Percentiles rank a stretch among this genome's conserved stretches.
phyloP scores from a whole-genome alignment of 306 rosid species.

The Fagus sylvatica region DNA sequence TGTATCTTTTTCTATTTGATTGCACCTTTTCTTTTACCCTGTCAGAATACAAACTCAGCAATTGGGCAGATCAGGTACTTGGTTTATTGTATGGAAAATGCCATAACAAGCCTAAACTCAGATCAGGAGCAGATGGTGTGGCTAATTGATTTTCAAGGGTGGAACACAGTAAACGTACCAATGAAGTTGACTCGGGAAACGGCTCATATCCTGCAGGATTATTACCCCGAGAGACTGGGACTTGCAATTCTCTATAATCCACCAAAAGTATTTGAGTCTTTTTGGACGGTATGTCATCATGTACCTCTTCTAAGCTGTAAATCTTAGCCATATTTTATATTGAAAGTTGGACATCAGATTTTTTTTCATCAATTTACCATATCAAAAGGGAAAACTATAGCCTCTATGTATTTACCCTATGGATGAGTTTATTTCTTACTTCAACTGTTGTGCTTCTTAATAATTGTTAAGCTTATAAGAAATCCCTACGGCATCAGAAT shows the following conservation, averaged over 20 bases:
- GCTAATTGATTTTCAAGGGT: constrained; percentile 76
- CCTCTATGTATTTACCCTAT: not conserved
- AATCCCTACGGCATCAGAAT: not conserved
- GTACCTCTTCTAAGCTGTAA: not conserved
- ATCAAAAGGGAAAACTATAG: not conserved
- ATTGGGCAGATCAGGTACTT: constrained; percentile 58
- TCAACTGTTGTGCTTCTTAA: too few species aligned
- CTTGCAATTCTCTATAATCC: constrained; percentile 77
- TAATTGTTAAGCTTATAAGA: not conserved
- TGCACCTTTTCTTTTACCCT: constrained; percentile 15
- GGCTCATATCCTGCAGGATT: constrained; percentile 64
- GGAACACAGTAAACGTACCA: constrained; percentile 57
- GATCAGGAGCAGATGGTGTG: constrained; percentile 78
- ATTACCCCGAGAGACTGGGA: constrained; percentile 85
- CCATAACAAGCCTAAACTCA: constrained; percentile 46
- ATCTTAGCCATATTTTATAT: not conserved
- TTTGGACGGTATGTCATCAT: constrained; percentile 69
- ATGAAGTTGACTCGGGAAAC: constrained; percentile 68
- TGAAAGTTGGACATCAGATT: not conserved
- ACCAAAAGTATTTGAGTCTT: constrained; percentile 81
- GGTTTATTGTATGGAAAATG: constrained; percentile 84
- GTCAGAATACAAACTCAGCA: constrained; percentile 50
- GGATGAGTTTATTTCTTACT: not conserved
- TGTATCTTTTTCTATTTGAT: constrained; percentile 14
- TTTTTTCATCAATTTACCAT: not conserved